A percentile compares a stretch with the other conserved stretches of the same genome.
Conservation (phyloP, 805 yeast genomes). For the Nakazawaea wickerhamii region DNA sequence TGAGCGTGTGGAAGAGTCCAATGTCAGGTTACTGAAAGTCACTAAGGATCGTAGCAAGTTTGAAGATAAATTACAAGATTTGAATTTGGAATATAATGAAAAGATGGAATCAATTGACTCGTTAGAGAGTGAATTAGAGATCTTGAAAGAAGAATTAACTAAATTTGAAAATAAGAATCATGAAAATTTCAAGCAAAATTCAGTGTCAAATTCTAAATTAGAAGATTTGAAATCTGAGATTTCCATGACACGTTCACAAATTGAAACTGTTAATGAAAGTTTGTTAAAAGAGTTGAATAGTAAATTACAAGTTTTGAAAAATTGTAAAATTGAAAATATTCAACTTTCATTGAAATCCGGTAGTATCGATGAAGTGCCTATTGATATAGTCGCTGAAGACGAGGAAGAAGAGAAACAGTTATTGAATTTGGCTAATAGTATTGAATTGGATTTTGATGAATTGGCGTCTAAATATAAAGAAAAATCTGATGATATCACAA, state of each 20-base stretch:
- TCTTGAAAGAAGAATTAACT: constrained; percentile 29
- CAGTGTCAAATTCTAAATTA: constrained; percentile 14
- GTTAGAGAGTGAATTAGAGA: constrained; percentile 36
- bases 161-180: constrained; percentile 23
- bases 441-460: constrained; percentile 51
- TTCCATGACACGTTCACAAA: constrained; percentile 25
- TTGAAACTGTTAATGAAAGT: constrained; percentile 43
- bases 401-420: constrained; percentile 23
- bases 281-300: constrained; percentile 50
- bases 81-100: constrained; percentile 28
- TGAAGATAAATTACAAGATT: constrained; percentile 26
- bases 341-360: constrained; percentile 60
- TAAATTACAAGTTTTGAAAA: constrained; percentile 53
- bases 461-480: constrained; percentile 40
- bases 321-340: constrained; percentile 70
- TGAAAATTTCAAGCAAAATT: neutral
- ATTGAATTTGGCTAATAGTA: constrained; percentile 32
- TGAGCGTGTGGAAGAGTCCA: constrained; percentile 51
- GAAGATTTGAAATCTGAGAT: constrained; percentile 28
- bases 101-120: constrained; percentile 30
- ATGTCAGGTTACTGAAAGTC: constrained; percentile 39
- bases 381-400: constrained; percentile 43
- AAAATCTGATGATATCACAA: constrained; percentile 22
- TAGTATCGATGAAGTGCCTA: constrained; percentile 52
- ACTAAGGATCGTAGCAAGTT: constrained; percentile 32